Conservation (phyloP, 2,329 filamentous ascomycete genomes). For the Colletotrichum spinosum region DNA sequence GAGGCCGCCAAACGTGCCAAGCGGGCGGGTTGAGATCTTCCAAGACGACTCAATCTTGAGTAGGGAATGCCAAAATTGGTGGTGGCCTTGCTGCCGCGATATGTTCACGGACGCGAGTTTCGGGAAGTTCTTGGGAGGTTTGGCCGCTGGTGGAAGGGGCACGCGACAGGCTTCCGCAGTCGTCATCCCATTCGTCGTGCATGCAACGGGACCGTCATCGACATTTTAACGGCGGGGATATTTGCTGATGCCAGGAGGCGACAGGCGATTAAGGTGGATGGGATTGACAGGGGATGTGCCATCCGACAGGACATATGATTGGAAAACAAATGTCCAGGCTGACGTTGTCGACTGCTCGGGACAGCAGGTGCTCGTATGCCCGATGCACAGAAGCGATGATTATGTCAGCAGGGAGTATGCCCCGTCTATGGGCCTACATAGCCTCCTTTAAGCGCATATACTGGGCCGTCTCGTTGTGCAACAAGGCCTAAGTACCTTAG, state of each 20-base stretch:
- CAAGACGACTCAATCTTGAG: conserved; percentile 19
- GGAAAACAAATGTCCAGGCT: conserved; percentile 4
- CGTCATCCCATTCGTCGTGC: conserved; percentile 1
- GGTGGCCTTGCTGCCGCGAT: too few relatives aligned
- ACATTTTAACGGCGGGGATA: conserved; percentile 7
- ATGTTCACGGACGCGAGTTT: too few relatives aligned
- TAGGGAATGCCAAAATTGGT: not conserved
- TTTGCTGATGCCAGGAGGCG: not conserved
- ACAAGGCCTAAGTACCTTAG: not conserved
- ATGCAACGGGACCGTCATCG: conserved; percentile 23
- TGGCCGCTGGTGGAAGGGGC: not conserved
- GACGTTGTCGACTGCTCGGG: not conserved
- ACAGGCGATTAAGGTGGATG: not conserved
- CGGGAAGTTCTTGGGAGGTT: too few relatives aligned
- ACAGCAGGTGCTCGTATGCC: conserved; percentile 13
- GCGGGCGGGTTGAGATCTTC: conserved; percentile 17
- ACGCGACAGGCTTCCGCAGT: conserved; percentile 20
- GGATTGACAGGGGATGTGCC: not conserved
- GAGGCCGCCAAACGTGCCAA: conserved; percentile 26
- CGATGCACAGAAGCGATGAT: not conserved
- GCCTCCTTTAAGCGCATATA: not conserved
- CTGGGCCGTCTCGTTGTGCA: not conserved
- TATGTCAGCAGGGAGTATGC: conserved; percentile 1
- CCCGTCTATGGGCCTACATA: conserved; percentile 1
- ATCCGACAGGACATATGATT: not conserved